phyloP scores from a whole-genome alignment of 495 filamentous ascomycete species.

The Hypoxylon cercidicola region DNA sequence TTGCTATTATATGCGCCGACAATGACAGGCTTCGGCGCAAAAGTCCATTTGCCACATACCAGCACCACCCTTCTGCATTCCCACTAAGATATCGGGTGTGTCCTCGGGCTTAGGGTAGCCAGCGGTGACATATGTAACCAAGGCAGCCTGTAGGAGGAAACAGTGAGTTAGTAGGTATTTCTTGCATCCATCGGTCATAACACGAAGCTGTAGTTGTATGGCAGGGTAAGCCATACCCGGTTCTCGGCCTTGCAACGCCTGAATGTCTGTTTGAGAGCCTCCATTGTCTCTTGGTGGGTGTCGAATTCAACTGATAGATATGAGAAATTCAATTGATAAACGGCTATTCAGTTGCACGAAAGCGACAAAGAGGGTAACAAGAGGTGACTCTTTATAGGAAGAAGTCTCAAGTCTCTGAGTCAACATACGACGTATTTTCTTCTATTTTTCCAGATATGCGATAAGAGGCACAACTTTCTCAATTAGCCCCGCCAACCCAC shows the following conservation, averaged over 20 bases:
- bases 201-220: not conserved
- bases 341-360: too few species aligned
- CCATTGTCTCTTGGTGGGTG: constrained; percentile 58
- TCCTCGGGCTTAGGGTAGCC: constrained; percentile 88
- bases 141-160: constrained; percentile 66
- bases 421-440: constrained; percentile 5
- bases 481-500: too few species aligned
- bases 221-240: constrained; percentile 63
- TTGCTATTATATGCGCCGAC: not conserved
- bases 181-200: not conserved
- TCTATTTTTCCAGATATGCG: constrained; percentile 24
- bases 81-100: constrained; percentile 84
- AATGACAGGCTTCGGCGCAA: not conserved
- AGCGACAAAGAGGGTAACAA: not conserved
- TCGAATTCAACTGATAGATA: not conserved
- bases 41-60: constrained; percentile 62
- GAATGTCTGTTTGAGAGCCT: constrained; percentile 86
- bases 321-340: not conserved
- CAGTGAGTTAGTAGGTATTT: constrained; percentile 19
- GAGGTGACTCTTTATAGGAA: constrained; percentile 15
- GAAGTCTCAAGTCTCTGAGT: constrained; percentile 16
- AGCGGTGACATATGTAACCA: constrained; percentile 96
- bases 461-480: constrained; percentile 12
- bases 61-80: constrained; percentile 91
- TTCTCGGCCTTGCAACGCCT: constrained; percentile 82